Base-by-base conservation (phyloP, 2,329 filamentous ascomycete genomes). In the Fusarium tupiense region DNA sequence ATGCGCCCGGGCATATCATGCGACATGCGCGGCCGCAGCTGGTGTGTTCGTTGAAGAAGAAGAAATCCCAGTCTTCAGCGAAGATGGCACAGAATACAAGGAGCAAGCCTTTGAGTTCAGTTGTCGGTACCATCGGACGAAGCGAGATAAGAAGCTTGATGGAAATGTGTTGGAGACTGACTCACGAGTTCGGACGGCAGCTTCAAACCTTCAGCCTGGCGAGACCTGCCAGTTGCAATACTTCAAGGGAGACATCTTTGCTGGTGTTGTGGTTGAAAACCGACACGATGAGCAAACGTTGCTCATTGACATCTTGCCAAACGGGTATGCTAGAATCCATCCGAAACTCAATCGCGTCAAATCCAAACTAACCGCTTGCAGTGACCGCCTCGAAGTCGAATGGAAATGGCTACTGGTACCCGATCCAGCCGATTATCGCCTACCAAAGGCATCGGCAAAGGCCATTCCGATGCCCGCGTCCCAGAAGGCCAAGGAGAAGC, bases 11-110 rank as follows among this genome's bases (percentile, higher is more conserved):
- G 93, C 96, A 14, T 99, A 98, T 83, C 96, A 99, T 81, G 94
- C 96, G 22, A 98, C 95, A 4, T 99, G 96, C 81, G 96, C 96
- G 6, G 92, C 95, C 13, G 92, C 96, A 29, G 96, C 95, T 41
- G 96, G 96, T 64, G 95, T 98, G 5, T 93, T 97, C 80, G 91
- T 98, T 56, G 96, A 99, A 80, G 91, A 94, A 77, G 94, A 94
- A 37, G 91, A 94, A 41, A 91, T 97, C 37, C 93, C 94, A 0
- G 93, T 97, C 5, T 96, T 95, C 81, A 94, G 92, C 59, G 94
- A 97, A 77, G 95, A 98, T 79, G 95, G 95, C 12, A 94, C 91
- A 3, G 95, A 98, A 81, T 98, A 98, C 82, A 96, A 94, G 75
- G 93, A 97, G 77, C 93, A 95, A 78, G 95, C 93, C 2, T 96